These are phyloP conservation scores for Dicorynia guianensis DNA, from an alignment of 306 rosid genomes.

Conservation along the genomic window DNA sequence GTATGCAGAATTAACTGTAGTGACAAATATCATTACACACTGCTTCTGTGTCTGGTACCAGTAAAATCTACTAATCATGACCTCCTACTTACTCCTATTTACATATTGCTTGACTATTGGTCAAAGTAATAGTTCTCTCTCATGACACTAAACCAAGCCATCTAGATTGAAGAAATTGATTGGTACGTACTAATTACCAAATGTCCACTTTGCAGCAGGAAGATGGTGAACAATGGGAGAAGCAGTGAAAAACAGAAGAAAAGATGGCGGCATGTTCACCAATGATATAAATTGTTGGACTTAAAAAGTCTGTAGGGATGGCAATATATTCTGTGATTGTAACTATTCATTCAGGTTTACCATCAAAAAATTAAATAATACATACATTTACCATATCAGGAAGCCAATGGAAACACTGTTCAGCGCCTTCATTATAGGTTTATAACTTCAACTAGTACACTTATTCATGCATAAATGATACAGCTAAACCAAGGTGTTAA, in stretches of 20 bases:
- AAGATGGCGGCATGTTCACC: not conserved
- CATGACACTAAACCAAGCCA: not conserved
- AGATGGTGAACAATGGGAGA: not conserved
- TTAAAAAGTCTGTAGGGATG: not conserved
- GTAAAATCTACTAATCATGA: too few relatives aligned
- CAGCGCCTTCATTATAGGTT: not conserved
- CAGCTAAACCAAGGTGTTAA: conserved; percentile 6
- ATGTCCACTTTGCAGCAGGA: not conserved
- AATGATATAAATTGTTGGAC: not conserved
- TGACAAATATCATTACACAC: too few relatives aligned
- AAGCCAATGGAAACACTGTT: not conserved
- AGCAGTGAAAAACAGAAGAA: not conserved
- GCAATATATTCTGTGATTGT: not conserved
- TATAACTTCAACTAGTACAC: not conserved
- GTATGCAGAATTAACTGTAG: not conserved
- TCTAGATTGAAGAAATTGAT: not conserved
- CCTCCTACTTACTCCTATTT: too few relatives aligned
- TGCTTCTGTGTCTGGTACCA: too few relatives aligned
- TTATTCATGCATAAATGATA: conserved; percentile 8
- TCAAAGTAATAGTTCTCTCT: too few relatives aligned
- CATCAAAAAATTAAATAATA: conserved; percentile 29
- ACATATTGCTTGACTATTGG: too few relatives aligned
- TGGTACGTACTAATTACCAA: not conserved
- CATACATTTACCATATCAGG: conserved; percentile 5
- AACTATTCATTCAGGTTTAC: conserved; percentile 17